Base-by-base conservation (phyloP, 345 rosid genomes). In the Pugionium cornutum region DNA sequence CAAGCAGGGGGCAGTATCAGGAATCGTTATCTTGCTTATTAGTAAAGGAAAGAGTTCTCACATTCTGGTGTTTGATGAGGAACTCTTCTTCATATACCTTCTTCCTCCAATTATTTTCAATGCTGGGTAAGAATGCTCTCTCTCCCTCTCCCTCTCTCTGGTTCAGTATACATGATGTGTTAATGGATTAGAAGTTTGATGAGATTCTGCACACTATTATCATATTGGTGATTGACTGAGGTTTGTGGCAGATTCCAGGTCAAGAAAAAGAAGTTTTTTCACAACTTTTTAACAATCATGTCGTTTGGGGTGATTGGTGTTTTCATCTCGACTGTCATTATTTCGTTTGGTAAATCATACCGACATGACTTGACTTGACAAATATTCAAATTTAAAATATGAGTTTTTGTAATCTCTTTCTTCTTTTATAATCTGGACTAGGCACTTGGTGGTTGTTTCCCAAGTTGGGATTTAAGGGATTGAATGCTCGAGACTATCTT, bases 81-180 rank as follows among this genome's bases (percentile, higher is more conserved):
- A 86, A 66, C 74, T 89, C 57, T 92, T 92, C 88, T 92, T 92
- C 71, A 77, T 92, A 42, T 92, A 92, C 63, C 95, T 92, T 76
- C 97, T 92, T 77, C 97, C 98, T 9, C 98, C 98, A 0, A 92
- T 92, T 11, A 92, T 92, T 57, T 92, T 92, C 77, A 92, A 89
- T 78, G 98, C 96, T 34, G 98, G 98, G 98, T 92, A 76, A 63
- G 76, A 70, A 69, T 30, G 11, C 1, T 4, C 8, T 7, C 5
- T 37, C 6, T 5, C 18, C 18, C 18, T 18, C 18, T 18, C 18
- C 18, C 18, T 18, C 18, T 18, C 36, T 43, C 25, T 66, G 30
- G 11, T 49, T 50, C 56, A 7, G 4, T 36, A 2, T 27, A 46
- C 7, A 44, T 62, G 6, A 0, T 35, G 7, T 65, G 43, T 44